Conservation (phyloP, 768 basidiomycete genomes). For the Vishniacozyma victoriae region DNA sequence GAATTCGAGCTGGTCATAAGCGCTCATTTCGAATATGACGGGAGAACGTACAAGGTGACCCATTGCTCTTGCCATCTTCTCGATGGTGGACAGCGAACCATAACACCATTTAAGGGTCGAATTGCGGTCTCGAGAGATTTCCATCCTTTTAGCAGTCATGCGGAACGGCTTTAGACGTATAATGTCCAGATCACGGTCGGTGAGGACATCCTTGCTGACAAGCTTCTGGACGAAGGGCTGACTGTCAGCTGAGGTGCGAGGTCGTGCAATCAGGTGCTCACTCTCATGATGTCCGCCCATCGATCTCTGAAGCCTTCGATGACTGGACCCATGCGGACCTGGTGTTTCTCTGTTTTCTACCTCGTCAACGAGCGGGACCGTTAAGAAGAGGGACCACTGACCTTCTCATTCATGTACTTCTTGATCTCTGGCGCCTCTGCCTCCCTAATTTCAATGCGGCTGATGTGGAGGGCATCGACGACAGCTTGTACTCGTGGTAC, state of each 20-base stretch:
- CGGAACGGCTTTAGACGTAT: conserved; percentile 61
- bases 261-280: background rate
- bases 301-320: conserved; percentile 63
- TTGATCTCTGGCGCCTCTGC: conserved; percentile 82
- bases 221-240: conserved; percentile 40
- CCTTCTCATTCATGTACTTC: conserved; percentile 83
- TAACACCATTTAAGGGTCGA: conserved; percentile 54
- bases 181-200: conserved; percentile 51
- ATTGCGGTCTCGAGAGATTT: conserved; percentile 37
- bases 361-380: background rate
- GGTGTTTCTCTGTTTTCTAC: conserved; percentile 69
- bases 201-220: conserved; percentile 35
- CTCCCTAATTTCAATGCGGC: conserved; percentile 87
- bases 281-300: conserved; percentile 65
- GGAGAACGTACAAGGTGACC: conserved; percentile 66
- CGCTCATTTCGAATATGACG: conserved; percentile 1
- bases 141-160: conserved; percentile 30
- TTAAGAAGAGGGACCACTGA: conserved; percentile 29
- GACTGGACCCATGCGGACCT: conserved; percentile 66
- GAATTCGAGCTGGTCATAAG: conserved; percentile 72
- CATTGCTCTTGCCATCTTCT: conserved; percentile 71
- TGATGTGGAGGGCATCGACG: conserved; percentile 89
- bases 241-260: too few species aligned
- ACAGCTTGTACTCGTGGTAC: conserved; percentile 82
- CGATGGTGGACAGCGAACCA: conserved; percentile 52